Evolutionary conservation across 192 early-diverging fungal genomes (phyloP), one percentile per base, ranked within the genome.

Genomic region (Linnemannia elongata): DNA sequence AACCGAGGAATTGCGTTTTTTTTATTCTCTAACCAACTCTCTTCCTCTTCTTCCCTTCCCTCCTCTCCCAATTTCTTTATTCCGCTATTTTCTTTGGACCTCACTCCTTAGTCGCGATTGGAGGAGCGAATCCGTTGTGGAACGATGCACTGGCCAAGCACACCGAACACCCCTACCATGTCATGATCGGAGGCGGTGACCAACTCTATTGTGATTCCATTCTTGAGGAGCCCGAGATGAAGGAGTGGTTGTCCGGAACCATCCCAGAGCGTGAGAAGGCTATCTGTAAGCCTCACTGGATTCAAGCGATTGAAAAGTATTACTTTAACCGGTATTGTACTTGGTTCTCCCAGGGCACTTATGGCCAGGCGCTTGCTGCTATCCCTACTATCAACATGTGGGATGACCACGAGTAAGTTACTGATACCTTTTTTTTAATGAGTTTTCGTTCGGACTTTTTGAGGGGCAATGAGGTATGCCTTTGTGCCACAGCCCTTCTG

Each of bases 351-450:
- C 78, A 87, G 74, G 85, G 85, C 17, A 70, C 85, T 8, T 87
- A 78, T 57, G 79, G 76, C 17, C 79, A 94, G 60, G 94, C 96
- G 5, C 89, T 96, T 78, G 93, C 96, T 17, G 89, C 92, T 0
- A 92, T 97, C 27, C 96, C 96, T 39, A 92, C 95, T 22, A 83
- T 94, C 49, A 94, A 94, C 77, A 95, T 94, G 87, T 92, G 95
- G 91, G 97, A 97, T 85, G 97, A 97, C 88, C 97, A 97, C 86
- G 96, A 87, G 85, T 87, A 87, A 75, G 85, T 87, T 73, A 0
- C 39, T 57, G 38, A 38, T 27, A 66, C 77, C 12, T 49, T 33
- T 45, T 74, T 22, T 33, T n/a, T n/a, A n/a, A n/a, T 36, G 76
- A 44, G 38, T 79, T 39, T 79, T 44, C 49, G 24, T 45, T 69